Base-by-base conservation (phyloP, 129 eudicot genomes). In the Ambrosia trifida region DNA sequence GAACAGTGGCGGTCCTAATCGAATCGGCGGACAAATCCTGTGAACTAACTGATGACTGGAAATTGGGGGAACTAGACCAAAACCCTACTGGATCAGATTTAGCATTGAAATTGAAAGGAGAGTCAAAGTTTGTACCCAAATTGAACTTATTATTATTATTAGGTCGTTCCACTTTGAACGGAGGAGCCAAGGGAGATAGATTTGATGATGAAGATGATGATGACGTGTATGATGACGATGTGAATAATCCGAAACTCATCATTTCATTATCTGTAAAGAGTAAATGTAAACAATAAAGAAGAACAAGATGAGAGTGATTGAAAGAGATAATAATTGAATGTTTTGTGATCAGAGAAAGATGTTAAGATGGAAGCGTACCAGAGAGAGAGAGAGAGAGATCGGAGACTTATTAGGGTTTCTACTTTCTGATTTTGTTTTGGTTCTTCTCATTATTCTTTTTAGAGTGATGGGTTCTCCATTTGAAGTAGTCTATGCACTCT, bases 101-200 rank as follows among this genome's bases (percentile, higher is more conserved):
- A 0, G 75, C 87, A 20, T 54, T 20, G 31, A 57, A 57, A 69
- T 74, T 45, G 75, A 77, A 84, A 73, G 78, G 78, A 58, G 75
- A 54, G 40, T 10, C 41, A 1, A 78, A 78, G 74, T 75, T 87
- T 17, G 84, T 24, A 73, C 36, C 40, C 18, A 30, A 59, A 30
- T 59, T 59, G 65, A 59, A 66, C 24, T 81, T 80, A 12, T 78
- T 85, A 5, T 75, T 70, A 64, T 80, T 80, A 64, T 78, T 80
- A 28, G 83, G 81, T 76, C 89, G 80, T 50, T 89, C 92, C 56
- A 94, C 85, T 16, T 86, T 83, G 65, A 87, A 89, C 4, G 97
- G 97, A 0, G 88, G 89, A 76, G 98, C 96, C 79, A 81, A 81
- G 61, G 98, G 87, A 7, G 98, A 94, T 49, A 91, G 66, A 87